Evolutionary conservation across 2,329 filamentous ascomycete genomes (phyloP).

Genomic region (Epichloe uncinata): DNA sequence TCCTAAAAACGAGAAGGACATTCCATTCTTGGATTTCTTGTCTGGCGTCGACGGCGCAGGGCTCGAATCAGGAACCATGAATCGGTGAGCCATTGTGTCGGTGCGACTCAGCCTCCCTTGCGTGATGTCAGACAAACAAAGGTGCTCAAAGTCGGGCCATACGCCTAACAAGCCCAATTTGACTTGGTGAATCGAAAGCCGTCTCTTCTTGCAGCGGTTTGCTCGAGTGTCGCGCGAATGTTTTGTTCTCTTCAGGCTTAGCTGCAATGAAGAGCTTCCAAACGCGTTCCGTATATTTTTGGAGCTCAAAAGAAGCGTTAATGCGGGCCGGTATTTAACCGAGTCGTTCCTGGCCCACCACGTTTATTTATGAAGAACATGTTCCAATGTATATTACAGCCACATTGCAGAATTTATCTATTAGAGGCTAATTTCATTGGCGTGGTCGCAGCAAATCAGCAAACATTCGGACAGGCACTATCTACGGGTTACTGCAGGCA

Average conservation of each 20-base stretch:
- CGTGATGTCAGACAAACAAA: not conserved
- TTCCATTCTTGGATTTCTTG: constrained; percentile 19
- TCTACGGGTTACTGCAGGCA: too few species aligned
- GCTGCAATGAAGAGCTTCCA: not conserved
- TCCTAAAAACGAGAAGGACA: constrained; percentile 26
- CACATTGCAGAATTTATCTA: too few species aligned
- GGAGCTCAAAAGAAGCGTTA: not conserved
- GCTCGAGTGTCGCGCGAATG: not conserved
- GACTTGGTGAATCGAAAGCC: too few species aligned
- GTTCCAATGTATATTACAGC: too few species aligned
- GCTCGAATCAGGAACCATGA: constrained; percentile 30
- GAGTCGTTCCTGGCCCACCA: not conserved
- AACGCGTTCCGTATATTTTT: not conserved
- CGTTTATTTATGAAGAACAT: too few species aligned
- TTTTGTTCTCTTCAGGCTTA: not conserved
- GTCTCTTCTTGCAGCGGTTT: not conserved
- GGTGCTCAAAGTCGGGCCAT: not conserved
- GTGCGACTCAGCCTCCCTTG: not conserved
- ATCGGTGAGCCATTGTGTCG: constrained; percentile 26
- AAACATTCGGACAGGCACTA: too few species aligned
- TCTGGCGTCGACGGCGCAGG: constrained; percentile 38
- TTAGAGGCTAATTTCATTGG: too few species aligned
- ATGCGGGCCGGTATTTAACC: constrained; percentile 1
- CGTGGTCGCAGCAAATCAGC: too few species aligned
- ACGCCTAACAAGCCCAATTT: not conserved